Base-by-base conservation (phyloP, 2,329 filamentous ascomycete genomes). In the Xylaria polymorpha region DNA sequence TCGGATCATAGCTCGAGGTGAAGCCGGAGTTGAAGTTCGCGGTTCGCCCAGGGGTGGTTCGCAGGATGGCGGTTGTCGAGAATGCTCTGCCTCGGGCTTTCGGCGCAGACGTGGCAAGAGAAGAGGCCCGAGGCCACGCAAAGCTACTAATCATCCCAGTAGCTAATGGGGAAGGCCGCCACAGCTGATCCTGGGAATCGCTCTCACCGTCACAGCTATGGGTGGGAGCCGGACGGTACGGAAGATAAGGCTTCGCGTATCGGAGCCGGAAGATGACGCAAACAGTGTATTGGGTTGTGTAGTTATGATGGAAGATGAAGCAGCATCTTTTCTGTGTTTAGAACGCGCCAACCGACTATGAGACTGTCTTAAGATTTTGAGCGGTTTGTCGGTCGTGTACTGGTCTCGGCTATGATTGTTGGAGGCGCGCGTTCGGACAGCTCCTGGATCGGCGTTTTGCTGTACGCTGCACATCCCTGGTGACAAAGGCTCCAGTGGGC, bases 1-100 rank as follows among this genome's bases (percentile, higher is more conserved):
- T 79, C 10, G 87, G 87, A 68, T 90, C 87, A 80, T 90, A 90
- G 76, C 79, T 87, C 66, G 84, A 85, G n/a, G 84, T 86, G 74
- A 87, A 90, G 61, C 87, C 86, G 1, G 86, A 86, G 74, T 84
- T 86, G 76, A 89, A 85, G 76, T 86, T 84, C 15, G 81, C 77
- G 20, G 81, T 82, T 51, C 85, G 82, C 67, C 83, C 80, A 9
- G 81, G 77, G 32, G 78, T 72, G 22, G 76, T 74, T 41, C 70
- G 75, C 10, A 75, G 69, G 32, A 71, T 55, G 44, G 74, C 71
- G 25, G 80, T 79, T 7, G 70, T 75, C 7, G 80, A 80, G 20
- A 82, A 70, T 25, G 67, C 57, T 57, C 77, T 76, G 48, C 55
- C 57, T 50, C 43, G 72, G 64, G 32, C 37, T 66, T 59, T 73